A percentile compares a stretch with the other conserved stretches of the same genome.
These are phyloP conservation scores for Trypanosomatidae sp. DNA, from an alignment of 208 protist genomes.

Conservation along the genomic window DNA sequence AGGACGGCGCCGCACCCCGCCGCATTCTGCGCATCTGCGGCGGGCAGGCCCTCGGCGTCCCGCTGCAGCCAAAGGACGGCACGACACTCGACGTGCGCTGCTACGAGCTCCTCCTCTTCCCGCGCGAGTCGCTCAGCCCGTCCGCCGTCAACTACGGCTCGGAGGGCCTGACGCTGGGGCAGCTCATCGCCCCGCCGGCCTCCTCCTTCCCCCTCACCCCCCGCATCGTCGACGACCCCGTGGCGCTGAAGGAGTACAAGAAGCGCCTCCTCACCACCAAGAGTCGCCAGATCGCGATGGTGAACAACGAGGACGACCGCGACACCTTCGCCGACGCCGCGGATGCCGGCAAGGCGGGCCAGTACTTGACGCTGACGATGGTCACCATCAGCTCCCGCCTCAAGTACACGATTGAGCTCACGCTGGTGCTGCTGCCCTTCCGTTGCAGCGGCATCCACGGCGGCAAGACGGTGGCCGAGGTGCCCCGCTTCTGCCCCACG, in stretches of 20 bases:
- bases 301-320: constrained; percentile 57
- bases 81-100: constrained; percentile 48
- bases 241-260: constrained; percentile 64
- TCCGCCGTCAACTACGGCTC: constrained; percentile 57
- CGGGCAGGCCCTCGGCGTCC: constrained; percentile 42
- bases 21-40: constrained; percentile 83
- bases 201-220: constrained; percentile 73
- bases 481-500: constrained; percentile 67
- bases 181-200: constrained; percentile 53
- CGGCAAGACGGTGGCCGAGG: constrained; percentile 54
- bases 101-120: constrained; percentile 75
- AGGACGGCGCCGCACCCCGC: constrained; percentile 34
- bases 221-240: constrained; percentile 53
- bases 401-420: constrained; percentile 73
- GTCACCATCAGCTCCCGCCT: constrained; percentile 57
- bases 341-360: not conserved
- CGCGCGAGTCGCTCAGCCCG: constrained; percentile 50
- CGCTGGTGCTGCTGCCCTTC: constrained; percentile 73
- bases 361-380: constrained; percentile 64
- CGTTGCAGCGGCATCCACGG: constrained; percentile 26
- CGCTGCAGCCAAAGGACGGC: constrained; percentile 21
- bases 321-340: constrained; percentile 37
- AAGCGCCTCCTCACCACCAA: constrained; percentile 50
- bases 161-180: constrained; percentile 59
- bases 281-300: constrained; percentile 32